Conservation (phyloP, 805 yeast species). For the Zygosaccharomyces bailii region DNA sequence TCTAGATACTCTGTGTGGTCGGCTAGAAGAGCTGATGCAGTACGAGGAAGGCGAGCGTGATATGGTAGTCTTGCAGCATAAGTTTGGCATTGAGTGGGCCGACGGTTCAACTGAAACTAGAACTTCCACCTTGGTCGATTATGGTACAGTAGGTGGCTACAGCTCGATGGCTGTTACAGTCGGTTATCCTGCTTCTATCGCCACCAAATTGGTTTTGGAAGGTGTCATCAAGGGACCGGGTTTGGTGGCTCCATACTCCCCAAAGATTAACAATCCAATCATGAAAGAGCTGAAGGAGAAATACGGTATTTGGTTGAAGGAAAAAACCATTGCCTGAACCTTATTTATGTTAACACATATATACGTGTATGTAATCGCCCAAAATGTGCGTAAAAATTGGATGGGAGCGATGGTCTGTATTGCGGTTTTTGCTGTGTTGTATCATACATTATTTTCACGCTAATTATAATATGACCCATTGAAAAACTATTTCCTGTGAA, state of each 20-base stretch:
- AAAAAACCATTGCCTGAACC: constrained; percentile 60
- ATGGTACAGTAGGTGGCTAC: constrained; percentile 85
- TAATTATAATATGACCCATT: too few species aligned
- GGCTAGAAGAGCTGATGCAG: constrained; percentile 93
- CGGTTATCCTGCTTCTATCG: constrained; percentile 98
- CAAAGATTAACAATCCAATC: constrained; percentile 86
- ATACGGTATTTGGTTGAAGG: constrained; percentile 81
- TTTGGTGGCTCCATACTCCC: constrained; percentile 86
- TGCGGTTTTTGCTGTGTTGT: too few species aligned
- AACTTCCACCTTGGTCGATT: constrained; percentile 92
- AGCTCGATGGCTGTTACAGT: constrained; percentile 98
- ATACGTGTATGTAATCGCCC: background rate
- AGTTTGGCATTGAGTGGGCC: constrained; percentile 95
- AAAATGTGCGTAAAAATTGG: background rate
- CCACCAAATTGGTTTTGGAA: constrained; percentile 76
- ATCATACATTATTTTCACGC: too few species aligned
- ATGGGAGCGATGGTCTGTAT: background rate
- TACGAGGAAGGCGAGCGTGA: constrained; percentile 95
- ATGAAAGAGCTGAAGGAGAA: constrained; percentile 88
- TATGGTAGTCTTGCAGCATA: constrained; percentile 92
- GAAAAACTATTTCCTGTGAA: too few species aligned
- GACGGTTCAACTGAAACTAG: constrained; percentile 88
- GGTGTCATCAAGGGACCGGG: constrained; percentile 80
- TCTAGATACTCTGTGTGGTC: constrained; percentile 93
- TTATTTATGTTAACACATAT: background rate